These are phyloP conservation scores for Colletotrichum sp. DNA, from an alignment of 2,329 filamentous ascomycete species.

Conservation along the genomic window DNA sequence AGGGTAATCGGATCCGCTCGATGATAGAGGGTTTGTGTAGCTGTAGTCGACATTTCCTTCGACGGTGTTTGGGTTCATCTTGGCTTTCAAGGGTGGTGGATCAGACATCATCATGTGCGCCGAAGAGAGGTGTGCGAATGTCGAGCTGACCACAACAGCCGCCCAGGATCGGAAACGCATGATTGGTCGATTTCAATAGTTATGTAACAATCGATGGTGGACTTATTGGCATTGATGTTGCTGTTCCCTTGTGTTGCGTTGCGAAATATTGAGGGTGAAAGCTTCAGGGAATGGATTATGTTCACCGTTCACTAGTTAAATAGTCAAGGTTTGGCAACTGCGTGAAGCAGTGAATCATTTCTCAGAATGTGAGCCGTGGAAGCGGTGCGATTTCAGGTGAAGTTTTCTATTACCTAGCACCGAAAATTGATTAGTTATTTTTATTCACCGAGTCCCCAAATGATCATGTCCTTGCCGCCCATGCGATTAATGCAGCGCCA, in stretches of 20 bases:
- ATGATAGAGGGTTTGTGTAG: slow-evolving; percentile 61
- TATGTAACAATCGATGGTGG: not conserved
- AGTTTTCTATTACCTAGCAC: not conserved
- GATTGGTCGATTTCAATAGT: rapidly evolving
- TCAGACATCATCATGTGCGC: slow-evolving; percentile 35
- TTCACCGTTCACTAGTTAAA: not conserved
- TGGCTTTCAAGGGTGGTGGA: slow-evolving; percentile 33
- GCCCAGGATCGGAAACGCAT: not conserved
- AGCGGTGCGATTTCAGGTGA: not conserved
- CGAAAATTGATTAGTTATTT: not conserved
- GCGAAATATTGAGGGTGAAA: not conserved
- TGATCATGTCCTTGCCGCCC: slow-evolving; percentile 12
- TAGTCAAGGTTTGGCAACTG: not conserved
- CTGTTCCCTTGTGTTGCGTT: not conserved
- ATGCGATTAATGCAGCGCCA: slow-evolving; percentile 73
- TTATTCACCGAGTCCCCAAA: not conserved
- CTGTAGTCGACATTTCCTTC: slow-evolving; percentile 54
- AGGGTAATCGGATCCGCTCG: slow-evolving; percentile 59
- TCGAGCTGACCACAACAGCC: not conserved
- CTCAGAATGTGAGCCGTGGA: not conserved
- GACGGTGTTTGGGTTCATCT: slow-evolving; percentile 25
- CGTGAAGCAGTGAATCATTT: not conserved
- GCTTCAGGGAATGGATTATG: rapidly evolving
- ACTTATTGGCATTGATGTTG: not conserved
- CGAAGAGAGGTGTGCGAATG: not conserved